These are phyloP conservation scores for Colletotrichum siamense DNA, from an alignment of 2,329 filamentous ascomycete species.

Conservation along the genomic window DNA sequence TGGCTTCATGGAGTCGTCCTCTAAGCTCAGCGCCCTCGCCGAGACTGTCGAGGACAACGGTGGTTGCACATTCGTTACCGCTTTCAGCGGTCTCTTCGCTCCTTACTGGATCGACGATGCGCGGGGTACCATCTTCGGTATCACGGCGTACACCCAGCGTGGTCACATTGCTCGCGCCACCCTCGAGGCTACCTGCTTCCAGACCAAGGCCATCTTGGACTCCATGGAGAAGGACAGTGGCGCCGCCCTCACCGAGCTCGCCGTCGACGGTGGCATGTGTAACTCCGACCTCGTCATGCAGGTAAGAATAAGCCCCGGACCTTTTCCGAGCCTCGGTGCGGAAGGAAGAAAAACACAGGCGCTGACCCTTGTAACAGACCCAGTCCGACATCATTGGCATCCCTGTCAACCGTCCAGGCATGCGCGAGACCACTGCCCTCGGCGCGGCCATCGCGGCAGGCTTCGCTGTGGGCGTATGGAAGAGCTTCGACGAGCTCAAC, in stretches of 20 bases:
- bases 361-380: constrained; percentile 49
- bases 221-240: constrained; percentile 83
- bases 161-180: constrained; percentile 83
- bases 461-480: constrained; percentile 78
- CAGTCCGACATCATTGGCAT: constrained; percentile 84
- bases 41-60: constrained; percentile 69
- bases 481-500: constrained; percentile 73
- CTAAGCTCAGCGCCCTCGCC: constrained; percentile 50
- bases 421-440: constrained; percentile 84
- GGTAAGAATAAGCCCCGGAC: constrained; percentile 29
- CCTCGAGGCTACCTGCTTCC: constrained; percentile 81
- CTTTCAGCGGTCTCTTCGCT: constrained; percentile 81
- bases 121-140: constrained; percentile 79
- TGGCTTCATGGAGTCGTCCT: constrained; percentile 56
- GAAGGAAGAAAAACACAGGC: background rate
- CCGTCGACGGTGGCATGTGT: constrained; percentile 85
- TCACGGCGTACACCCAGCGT: constrained; percentile 77
- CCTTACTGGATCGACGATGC: constrained; percentile 89
- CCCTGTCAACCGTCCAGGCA: constrained; percentile 76
- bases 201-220: constrained; percentile 81
- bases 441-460: constrained; percentile 84
- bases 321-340: constrained; percentile 5
- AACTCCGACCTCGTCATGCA: constrained; percentile 83
- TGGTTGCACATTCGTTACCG: constrained; percentile 79
- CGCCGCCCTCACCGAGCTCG: constrained; percentile 73